These are phyloP conservation scores for Calocybe indica DNA, from an alignment of 768 basidiomycete genomes.

Conservation along the genomic window DNA sequence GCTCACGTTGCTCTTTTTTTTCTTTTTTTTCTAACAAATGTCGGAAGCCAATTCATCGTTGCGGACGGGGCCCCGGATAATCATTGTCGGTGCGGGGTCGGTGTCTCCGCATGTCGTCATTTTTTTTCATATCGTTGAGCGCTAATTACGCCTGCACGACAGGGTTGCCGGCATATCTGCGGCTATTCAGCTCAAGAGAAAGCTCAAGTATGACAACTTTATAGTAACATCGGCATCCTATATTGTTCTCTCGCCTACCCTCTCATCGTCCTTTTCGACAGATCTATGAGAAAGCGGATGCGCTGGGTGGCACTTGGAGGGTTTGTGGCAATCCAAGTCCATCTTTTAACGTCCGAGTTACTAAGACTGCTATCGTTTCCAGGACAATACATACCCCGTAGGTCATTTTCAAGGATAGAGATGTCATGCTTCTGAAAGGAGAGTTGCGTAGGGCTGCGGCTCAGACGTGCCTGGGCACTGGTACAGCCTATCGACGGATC, in stretches of 20 bases:
- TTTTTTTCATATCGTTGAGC: neutral
- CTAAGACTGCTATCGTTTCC: neutral
- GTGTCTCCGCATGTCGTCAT: constrained; percentile 3
- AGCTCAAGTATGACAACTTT: constrained; percentile 41
- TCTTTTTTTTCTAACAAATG: neutral
- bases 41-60: constrained; percentile 3
- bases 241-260: neutral
- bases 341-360: neutral
- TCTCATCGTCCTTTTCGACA: constrained; percentile 12
- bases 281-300: constrained; percentile 45
- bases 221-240: constrained; percentile 25
- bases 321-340: constrained; percentile 23
- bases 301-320: constrained; percentile 53
- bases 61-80: constrained; percentile 27
- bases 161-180: constrained; percentile 44
- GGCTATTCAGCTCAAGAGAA: constrained; percentile 39
- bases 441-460: constrained; percentile 36
- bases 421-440: neutral
- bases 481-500: constrained; percentile 50
- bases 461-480: constrained; percentile 52
- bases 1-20: too few species aligned
- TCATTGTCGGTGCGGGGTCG: constrained; percentile 49
- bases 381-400: constrained; percentile 56
- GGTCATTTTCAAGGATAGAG: constrained; percentile 6
- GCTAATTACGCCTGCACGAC: neutral